Evolutionary conservation across 177 flowering plant genomes (phyloP).

Genomic region (Vitis hybrid): DNA sequence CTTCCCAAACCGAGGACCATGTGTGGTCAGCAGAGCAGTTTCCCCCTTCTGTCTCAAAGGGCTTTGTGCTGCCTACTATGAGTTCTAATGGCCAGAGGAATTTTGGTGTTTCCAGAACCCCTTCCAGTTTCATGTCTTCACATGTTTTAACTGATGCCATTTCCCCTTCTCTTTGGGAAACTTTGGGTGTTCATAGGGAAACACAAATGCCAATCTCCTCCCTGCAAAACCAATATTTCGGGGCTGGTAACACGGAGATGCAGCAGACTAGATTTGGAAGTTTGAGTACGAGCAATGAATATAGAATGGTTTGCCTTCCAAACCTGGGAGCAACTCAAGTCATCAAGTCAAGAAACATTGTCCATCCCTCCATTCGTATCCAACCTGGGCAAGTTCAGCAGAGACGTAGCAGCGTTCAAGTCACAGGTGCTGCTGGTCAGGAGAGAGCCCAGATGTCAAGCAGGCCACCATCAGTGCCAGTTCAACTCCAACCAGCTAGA

Average conservation of each 20-base stretch:
- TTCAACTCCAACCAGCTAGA: not conserved
- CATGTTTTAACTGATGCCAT: conserved; percentile 43
- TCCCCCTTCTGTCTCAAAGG: no score
- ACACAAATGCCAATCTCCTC: conserved; percentile 17
- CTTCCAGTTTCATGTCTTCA: conserved; percentile 13
- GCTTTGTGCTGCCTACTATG: no score
- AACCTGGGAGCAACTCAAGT: not conserved
- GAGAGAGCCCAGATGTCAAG: not conserved
- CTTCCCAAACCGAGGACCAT: conserved; percentile 18
- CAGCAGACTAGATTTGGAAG: conserved; percentile 29
- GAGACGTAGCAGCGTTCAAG: not conserved
- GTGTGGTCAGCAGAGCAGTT: conserved; percentile 8
- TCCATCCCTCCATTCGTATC: not conserved
- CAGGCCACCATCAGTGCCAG: not conserved
- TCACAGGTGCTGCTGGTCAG: not conserved
- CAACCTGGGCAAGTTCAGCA: not conserved
- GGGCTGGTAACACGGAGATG: conserved; percentile 21
- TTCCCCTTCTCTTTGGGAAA: conserved; percentile 30
- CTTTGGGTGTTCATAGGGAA: conserved; percentile 14
- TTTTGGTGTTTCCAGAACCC: no score
- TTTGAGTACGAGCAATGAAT: conserved; percentile 19
- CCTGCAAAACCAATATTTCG: conserved; percentile 17
- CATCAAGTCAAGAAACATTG: not conserved
- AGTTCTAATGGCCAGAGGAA: no score
- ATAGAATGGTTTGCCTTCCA: conserved; percentile 24